These are phyloP conservation scores for Fraxinus nigra DNA, from an alignment of 305 asterid genomes.

Conservation along the genomic window DNA sequence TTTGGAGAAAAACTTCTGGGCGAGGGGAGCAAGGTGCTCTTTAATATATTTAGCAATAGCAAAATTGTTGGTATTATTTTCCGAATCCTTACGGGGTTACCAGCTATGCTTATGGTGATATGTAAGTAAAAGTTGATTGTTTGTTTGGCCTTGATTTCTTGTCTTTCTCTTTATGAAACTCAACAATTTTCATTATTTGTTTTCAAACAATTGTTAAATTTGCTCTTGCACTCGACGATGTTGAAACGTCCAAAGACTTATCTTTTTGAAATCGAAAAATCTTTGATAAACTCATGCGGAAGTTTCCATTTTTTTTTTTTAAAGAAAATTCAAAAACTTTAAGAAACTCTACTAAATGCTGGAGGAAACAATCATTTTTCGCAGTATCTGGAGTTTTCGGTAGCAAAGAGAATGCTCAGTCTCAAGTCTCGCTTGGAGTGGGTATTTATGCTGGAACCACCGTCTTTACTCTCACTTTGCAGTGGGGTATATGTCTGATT, in stretches of 20 bases:
- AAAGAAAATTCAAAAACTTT: neutral
- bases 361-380: neutral
- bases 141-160: neutral
- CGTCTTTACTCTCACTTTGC: slow-evolving; percentile 47
- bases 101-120: slow-evolving; percentile 37
- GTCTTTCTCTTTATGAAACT: neutral
- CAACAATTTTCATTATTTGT: neutral
- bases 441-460: slow-evolving; percentile 57
- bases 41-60: slow-evolving; percentile 41
- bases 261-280: neutral
- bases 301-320: neutral
- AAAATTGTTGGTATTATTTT: slow-evolving; percentile 54
- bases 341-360: neutral
- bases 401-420: slow-evolving; percentile 41
- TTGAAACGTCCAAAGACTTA: no score
- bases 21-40: slow-evolving; percentile 53
- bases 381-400: slow-evolving; percentile 53
- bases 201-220: neutral
- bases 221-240: neutral
- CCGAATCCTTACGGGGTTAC: slow-evolving; percentile 52
- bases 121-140: slow-evolving; percentile 7
- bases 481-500: slow-evolving; percentile 49
- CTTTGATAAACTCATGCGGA: neutral
- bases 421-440: slow-evolving; percentile 48
- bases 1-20: slow-evolving; percentile 45